phyloP scores from a whole-genome alignment of 2,329 filamentous ascomycete species.

The Claviceps arundinis region DNA sequence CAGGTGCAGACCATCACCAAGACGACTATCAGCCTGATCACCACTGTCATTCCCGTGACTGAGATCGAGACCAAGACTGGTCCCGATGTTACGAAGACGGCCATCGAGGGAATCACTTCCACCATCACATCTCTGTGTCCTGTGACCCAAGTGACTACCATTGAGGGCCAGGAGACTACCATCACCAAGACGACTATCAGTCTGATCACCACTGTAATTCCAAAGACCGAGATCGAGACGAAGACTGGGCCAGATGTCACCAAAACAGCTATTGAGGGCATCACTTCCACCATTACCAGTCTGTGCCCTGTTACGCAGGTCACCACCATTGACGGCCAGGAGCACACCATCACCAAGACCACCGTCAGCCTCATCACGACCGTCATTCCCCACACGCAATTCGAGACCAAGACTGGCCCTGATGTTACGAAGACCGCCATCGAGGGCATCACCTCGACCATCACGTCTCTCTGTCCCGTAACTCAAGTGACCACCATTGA shows the following conservation, averaged over 20 bases:
- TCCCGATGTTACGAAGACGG: background rate
- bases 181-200: conserved; percentile 13
- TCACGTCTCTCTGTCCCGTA: background rate
- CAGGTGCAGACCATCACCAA: conserved; percentile 11
- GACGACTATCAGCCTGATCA: conserved; percentile 12
- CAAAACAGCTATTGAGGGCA: conserved; percentile 18
- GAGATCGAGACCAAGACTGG: conserved; percentile 6
- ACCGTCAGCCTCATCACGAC: conserved; percentile 14
- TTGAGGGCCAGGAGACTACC: conserved; percentile 8
- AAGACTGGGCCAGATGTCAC: conserved; percentile 19
- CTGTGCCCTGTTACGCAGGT: conserved; percentile 27
- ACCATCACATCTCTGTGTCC: background rate
- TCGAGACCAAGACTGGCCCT: conserved; percentile 18
- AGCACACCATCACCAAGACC: conserved; percentile 11
- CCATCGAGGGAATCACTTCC: background rate
- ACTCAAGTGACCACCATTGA: background rate
- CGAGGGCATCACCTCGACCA: background rate
- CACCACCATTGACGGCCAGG: conserved; percentile 15
- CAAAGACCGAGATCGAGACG: conserved; percentile 18
- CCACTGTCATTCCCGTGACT: conserved; percentile 16
- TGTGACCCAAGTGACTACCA: background rate
- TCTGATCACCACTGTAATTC: conserved; percentile 16
- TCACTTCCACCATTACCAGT: conserved; percentile 27
- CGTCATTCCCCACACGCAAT: conserved; percentile 15
- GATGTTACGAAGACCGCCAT: conserved; percentile 3